A percentile compares a stretch with the other conserved stretches of the same genome.
Conservation (phyloP, 495 filamentous ascomycete species). For the Penicillium turbatum region DNA sequence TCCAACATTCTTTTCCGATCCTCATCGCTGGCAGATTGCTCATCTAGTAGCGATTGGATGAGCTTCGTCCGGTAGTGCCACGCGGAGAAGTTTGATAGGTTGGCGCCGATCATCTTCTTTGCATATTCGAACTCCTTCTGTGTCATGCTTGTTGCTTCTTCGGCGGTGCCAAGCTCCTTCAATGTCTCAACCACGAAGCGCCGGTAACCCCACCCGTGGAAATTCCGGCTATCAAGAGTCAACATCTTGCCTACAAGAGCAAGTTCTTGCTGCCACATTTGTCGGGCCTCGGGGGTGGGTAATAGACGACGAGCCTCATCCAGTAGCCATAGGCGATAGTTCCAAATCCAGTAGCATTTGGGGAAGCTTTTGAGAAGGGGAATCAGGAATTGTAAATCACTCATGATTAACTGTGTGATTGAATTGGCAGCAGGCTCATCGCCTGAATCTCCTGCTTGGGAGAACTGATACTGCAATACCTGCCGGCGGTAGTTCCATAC, state of each 20-base stretch:
- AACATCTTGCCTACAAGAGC: conserved; percentile 81
- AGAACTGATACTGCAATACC: conserved; percentile 49
- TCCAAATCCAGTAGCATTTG: conserved; percentile 99
- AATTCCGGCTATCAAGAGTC: conserved; percentile 80
- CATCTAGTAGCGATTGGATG: conserved; percentile 68
- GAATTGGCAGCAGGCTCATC: conserved; percentile 16
- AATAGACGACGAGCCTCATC: conserved; percentile 63
- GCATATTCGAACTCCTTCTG: conserved; percentile 87
- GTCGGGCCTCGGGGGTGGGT: conserved; percentile 45
- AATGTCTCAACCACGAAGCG: conserved; percentile 66
- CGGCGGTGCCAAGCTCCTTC: conserved; percentile 51
- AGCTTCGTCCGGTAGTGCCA: conserved; percentile 89
- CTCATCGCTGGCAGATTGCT: conserved; percentile 57
- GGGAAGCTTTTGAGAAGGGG: conserved; percentile 79
- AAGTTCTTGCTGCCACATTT: conserved; percentile 81
- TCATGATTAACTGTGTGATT: conserved; percentile 52
- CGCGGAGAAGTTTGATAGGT: conserved; percentile 92
- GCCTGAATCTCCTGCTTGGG: conserved; percentile 18
- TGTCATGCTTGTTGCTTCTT: conserved; percentile 51
- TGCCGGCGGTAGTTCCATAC: conserved; percentile 93
- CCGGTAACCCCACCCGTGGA: conserved; percentile 95
- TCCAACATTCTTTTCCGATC: conserved; percentile 67
- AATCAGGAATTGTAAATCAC: conserved; percentile 75
- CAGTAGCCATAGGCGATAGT: conserved; percentile 87
- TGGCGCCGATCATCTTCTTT: conserved; percentile 72